Conservation (phyloP, 495 filamentous ascomycete genomes). For the Podospora fimiseda region DNA sequence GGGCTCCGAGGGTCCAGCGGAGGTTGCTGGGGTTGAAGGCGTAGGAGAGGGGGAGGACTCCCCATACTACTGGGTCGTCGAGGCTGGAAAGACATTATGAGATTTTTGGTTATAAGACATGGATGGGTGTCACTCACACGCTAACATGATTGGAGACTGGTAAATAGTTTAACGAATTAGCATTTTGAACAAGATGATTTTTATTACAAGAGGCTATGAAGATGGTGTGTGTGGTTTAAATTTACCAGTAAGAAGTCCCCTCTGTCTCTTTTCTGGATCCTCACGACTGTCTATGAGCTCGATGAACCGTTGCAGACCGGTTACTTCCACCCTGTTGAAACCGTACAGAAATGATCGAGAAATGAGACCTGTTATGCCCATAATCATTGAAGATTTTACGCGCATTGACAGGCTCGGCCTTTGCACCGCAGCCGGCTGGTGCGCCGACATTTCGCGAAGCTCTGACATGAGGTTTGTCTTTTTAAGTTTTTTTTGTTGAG, state of each 20-base stretch:
- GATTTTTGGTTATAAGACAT: background rate
- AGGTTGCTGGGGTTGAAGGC: slow-evolving; percentile 63
- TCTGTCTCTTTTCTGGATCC: slow-evolving; percentile 59
- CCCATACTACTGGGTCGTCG: slow-evolving; percentile 93
- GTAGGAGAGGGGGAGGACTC: slow-evolving; percentile 67
- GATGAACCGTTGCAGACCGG: slow-evolving; percentile 68
- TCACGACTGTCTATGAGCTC: slow-evolving; percentile 66
- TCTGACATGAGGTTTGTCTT: background rate
- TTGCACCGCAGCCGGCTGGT: slow-evolving; percentile 10
- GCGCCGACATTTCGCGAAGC: slow-evolving; percentile 9
- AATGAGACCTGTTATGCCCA: slow-evolving; percentile 44
- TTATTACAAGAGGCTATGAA: too few relatives aligned
- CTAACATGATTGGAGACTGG: slow-evolving; percentile 91
- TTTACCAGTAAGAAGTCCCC: slow-evolving; percentile 79
- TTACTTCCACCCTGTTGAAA: slow-evolving; percentile 53
- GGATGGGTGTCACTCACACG: slow-evolving; percentile 62
- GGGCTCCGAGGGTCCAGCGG: slow-evolving; percentile 80
- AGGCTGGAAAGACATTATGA: slow-evolving; percentile 61
- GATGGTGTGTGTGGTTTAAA: too few relatives aligned
- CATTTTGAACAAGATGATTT: too few relatives aligned
- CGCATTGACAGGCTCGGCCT: slow-evolving; percentile 49
- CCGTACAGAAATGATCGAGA: slow-evolving; percentile 42
- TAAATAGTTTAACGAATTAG: too few relatives aligned
- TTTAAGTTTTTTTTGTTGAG: too few relatives aligned
- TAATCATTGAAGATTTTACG: slow-evolving; percentile 44